Conservation (phyloP, 2,329 filamentous ascomycete species). For the Sclerotinia trifoliorum region DNA sequence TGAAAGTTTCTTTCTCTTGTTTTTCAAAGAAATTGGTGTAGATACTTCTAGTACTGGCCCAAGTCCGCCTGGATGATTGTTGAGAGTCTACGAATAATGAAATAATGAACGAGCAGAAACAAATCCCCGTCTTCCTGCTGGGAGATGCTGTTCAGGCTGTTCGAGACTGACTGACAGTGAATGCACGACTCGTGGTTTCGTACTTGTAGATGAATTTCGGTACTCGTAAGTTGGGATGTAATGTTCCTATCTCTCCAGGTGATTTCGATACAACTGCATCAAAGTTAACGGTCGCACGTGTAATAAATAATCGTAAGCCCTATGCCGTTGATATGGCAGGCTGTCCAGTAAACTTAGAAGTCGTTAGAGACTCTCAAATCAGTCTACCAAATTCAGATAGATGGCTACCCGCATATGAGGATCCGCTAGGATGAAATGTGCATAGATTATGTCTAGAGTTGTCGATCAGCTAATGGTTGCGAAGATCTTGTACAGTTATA, state of each 20-base stretch:
- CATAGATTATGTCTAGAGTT: not conserved
- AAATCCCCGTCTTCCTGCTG: not conserved
- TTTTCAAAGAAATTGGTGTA: not conserved
- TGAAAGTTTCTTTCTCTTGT: not conserved
- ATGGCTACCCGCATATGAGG: not conserved
- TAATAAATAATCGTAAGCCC: not conserved
- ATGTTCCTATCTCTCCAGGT: not conserved
- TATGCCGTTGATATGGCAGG: not conserved
- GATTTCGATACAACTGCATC: not conserved
- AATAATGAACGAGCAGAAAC: not conserved
- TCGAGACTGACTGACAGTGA: not conserved
- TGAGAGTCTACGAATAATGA: not conserved
- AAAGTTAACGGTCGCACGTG: not conserved
- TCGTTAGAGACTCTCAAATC: not conserved
- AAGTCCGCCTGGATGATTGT: not conserved
- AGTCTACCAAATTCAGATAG: not conserved
- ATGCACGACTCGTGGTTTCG: not conserved
- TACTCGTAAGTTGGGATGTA: not conserved
- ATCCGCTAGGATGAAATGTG: not conserved
- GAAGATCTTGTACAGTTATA: conserved; percentile 1
- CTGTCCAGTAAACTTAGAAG: not conserved
- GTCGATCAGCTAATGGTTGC: conserved; percentile 13
- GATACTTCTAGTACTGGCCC: not conserved
- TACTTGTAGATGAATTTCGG: not conserved
- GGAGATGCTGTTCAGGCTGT: not conserved